These are phyloP conservation scores for Diplogelasinospora grovesii DNA, from an alignment of 495 filamentous ascomycete genomes.

Conservation along the genomic window DNA sequence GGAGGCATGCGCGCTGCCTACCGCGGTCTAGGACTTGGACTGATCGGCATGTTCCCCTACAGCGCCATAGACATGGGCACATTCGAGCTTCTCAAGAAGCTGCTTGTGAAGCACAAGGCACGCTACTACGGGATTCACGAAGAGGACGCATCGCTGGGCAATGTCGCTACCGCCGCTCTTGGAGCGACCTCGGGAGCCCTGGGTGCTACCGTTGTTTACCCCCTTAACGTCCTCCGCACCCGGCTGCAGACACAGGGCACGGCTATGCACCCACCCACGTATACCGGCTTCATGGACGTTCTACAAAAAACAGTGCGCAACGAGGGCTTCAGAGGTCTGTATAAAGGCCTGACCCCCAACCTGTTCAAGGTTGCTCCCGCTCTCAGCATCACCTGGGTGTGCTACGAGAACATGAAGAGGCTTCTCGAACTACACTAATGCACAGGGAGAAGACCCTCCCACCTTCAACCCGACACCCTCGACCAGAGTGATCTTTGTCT, in stretches of 20 bases:
- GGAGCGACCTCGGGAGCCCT: slow-evolving; percentile 88
- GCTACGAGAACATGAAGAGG: slow-evolving; percentile 92
- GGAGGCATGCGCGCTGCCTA: slow-evolving; percentile 75
- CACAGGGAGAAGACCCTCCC: not conserved
- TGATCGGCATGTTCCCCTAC: slow-evolving; percentile 96
- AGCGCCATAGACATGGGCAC: slow-evolving; percentile 93
- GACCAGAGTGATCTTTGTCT: no score
- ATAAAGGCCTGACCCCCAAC: slow-evolving; percentile 93
- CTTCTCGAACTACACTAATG: slow-evolving; percentile 54
- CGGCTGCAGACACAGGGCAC: slow-evolving; percentile 94
- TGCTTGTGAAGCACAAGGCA: slow-evolving; percentile 64
- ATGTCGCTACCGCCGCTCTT: slow-evolving; percentile 72
- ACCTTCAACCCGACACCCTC: no score
- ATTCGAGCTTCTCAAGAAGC: slow-evolving; percentile 84
- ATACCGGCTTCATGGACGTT: slow-evolving; percentile 83
- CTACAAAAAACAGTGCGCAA: slow-evolving; percentile 69
- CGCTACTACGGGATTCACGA: slow-evolving; percentile 63
- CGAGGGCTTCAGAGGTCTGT: slow-evolving; percentile 82
- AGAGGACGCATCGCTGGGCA: slow-evolving; percentile 70
- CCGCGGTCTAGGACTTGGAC: slow-evolving; percentile 84
- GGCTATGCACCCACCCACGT: slow-evolving; percentile 80
- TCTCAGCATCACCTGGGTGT: slow-evolving; percentile 94
- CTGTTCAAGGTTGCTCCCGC: slow-evolving; percentile 94
- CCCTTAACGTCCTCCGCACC: slow-evolving; percentile 89
- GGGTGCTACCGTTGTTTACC: slow-evolving; percentile 90